phyloP scores from a whole-genome alignment of 1,284 basidiomycete genomes.

The Ganoderma lucidum region DNA sequence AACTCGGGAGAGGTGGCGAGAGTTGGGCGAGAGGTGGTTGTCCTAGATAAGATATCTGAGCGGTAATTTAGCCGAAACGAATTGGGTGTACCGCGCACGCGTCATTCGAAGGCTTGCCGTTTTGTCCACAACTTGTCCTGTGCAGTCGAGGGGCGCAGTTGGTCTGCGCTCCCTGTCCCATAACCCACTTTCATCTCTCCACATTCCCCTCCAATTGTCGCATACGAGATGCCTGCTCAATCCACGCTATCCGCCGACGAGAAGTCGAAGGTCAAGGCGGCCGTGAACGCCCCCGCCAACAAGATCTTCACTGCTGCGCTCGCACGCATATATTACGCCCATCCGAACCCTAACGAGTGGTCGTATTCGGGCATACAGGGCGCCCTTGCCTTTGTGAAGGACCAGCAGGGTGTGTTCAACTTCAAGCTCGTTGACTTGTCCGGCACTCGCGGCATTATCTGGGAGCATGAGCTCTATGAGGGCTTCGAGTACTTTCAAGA shows the following conservation, averaged over 20 bases:
- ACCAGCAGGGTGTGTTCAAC: constrained; percentile 65
- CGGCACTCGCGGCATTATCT: constrained; percentile 88
- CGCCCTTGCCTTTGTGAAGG: constrained; percentile 76
- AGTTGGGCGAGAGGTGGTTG: neutral
- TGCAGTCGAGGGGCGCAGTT: constrained; percentile 26
- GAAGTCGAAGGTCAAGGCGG: constrained; percentile 78
- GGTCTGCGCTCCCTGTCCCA: constrained; percentile 28
- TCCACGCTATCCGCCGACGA: constrained; percentile 77
- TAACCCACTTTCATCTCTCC: constrained; percentile 13
- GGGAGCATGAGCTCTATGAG: constrained; percentile 94
- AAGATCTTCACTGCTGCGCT: constrained; percentile 86
- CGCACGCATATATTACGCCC: constrained; percentile 88
- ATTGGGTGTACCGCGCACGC: constrained; percentile 16
- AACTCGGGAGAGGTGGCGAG: neutral
- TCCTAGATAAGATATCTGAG: neutral
- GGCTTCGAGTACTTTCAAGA: constrained; percentile 89
- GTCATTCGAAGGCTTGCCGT: constrained; percentile 16
- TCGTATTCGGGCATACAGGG: constrained; percentile 88
- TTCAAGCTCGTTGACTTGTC: constrained; percentile 85
- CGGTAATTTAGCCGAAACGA: constrained; percentile 21
- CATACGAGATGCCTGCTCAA: constrained; percentile 67
- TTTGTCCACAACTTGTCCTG: constrained; percentile 21
- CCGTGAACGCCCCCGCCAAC: constrained; percentile 60
- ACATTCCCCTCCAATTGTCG: neutral
- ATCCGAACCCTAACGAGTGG: constrained; percentile 82